Evolutionary conservation across 225 moss, liverwort and hornwort genomes (phyloP).

Genomic region (Pseudoscleropodium purum): DNA sequence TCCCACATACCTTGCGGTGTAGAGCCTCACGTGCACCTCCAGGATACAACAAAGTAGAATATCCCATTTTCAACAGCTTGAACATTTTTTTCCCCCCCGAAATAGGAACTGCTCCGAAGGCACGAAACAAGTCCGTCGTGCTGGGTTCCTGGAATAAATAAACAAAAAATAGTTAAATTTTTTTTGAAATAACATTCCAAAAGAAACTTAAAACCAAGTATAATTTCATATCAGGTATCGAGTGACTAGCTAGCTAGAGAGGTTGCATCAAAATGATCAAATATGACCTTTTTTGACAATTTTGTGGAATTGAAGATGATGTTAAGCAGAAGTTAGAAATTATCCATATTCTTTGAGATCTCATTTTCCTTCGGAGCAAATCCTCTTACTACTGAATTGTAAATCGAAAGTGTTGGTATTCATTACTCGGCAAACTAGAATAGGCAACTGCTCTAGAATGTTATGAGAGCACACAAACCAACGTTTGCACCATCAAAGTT

Average conservation of each 20-base stretch:
- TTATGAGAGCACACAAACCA: neutral
- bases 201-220: neutral
- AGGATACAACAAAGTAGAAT: slow-evolving; percentile 75
- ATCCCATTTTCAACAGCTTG: slow-evolving; percentile 59
- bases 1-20: slow-evolving; percentile 60
- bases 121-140: slow-evolving; percentile 25
- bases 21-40: slow-evolving; percentile 94
- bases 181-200: neutral
- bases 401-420: neutral
- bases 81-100: slow-evolving; percentile 39
- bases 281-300: neutral
- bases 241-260: neutral
- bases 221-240: neutral
- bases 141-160: slow-evolving; percentile 18
- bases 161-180: neutral
- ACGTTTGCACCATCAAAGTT: too few species aligned
- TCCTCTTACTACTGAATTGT: neutral
- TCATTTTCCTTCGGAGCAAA: neutral
- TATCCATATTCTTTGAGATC: too few species aligned
- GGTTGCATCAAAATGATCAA: neutral
- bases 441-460: neutral
- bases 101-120: slow-evolving; percentile 69
- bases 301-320: neutral
- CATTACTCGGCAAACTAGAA: neutral
- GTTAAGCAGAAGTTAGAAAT: neutral